phyloP scores from a whole-genome alignment of 1,284 basidiomycete species.

The Fomitopsis schrenkii region DNA sequence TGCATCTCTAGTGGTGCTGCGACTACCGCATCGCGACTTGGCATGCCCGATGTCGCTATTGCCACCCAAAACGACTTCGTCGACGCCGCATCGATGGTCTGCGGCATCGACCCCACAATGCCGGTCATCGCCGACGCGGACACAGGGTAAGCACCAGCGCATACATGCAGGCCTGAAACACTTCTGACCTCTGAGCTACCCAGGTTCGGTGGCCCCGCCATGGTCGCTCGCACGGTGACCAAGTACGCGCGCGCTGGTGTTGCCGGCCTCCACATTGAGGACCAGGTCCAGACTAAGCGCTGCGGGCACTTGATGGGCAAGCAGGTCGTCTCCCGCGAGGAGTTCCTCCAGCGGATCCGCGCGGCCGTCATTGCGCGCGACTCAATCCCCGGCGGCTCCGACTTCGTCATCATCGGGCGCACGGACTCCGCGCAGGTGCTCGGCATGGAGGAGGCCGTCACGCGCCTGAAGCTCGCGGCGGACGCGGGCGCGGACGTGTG shows the following conservation, averaged over 20 bases:
- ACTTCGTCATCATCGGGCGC: constrained; percentile 79
- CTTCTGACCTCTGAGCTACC: background rate
- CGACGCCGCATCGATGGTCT: constrained; percentile 63
- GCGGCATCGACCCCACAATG: constrained; percentile 53
- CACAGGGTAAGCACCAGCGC: constrained; percentile 48
- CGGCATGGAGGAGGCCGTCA: constrained; percentile 78
- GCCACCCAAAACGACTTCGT: constrained; percentile 80
- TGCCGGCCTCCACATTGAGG: constrained; percentile 78
- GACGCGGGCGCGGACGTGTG: constrained; percentile 79
- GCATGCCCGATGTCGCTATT: constrained; percentile 76
- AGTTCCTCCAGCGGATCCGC: constrained; percentile 72
- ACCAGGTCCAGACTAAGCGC: constrained; percentile 81
- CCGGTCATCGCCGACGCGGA: constrained; percentile 83
- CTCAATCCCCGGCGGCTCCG: constrained; percentile 65
- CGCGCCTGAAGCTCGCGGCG: constrained; percentile 65
- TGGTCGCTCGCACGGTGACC: constrained; percentile 72
- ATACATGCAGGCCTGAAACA: background rate
- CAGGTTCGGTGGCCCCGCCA: constrained; percentile 74
- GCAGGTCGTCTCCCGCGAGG: constrained; percentile 73
- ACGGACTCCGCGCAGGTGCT: constrained; percentile 80
- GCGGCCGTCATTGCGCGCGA: constrained; percentile 74
- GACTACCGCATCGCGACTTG: constrained; percentile 73
- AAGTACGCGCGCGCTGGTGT: constrained; percentile 71
- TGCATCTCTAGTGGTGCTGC: constrained; percentile 54
- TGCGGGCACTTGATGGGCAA: constrained; percentile 82